These are phyloP conservation scores for Globisporangium cystogenes DNA, from an alignment of 352 stramenopile genomes.

Conservation along the genomic window DNA sequence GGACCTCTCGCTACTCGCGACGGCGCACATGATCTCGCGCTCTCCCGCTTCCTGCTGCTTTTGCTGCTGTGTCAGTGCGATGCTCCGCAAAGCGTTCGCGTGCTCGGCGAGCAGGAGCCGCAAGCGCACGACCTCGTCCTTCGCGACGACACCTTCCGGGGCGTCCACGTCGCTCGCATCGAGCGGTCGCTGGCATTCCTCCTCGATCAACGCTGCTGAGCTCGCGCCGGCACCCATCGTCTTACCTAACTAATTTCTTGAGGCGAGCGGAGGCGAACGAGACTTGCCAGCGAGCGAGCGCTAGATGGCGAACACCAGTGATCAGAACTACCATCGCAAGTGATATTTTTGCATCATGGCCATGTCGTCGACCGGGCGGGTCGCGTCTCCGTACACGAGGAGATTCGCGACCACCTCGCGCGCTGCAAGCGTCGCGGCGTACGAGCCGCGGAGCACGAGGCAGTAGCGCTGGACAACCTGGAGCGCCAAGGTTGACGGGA, in stretches of 20 bases:
- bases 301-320: no score
- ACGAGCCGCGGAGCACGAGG: no score
- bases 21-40: not conserved
- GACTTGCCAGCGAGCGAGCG: no score
- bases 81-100: not conserved
- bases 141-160: conserved; percentile 7
- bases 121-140: conserved; percentile 16
- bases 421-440: no score
- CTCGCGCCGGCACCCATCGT: conserved; percentile 12
- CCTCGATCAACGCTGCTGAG: conserved; percentile 4
- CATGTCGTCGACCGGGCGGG: no score
- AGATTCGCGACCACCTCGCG: no score
- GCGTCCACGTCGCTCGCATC: conserved; percentile 22
- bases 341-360: no score
- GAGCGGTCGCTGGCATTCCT: conserved; percentile 11
- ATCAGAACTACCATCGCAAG: no score
- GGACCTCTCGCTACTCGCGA: not conserved
- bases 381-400: no score
- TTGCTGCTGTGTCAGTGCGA: not conserved
- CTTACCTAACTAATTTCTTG: not conserved
- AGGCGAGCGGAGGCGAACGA: no score
- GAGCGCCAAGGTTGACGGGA: no score
- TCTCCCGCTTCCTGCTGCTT: not conserved
- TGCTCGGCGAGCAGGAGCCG: conserved; percentile 9
- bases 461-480: no score